Percentiles rank a stretch among this genome's conserved stretches.
These are phyloP conservation scores for Aspergillus ellipticus DNA, from an alignment of 495 filamentous ascomycete species.

Conservation along the genomic window DNA sequence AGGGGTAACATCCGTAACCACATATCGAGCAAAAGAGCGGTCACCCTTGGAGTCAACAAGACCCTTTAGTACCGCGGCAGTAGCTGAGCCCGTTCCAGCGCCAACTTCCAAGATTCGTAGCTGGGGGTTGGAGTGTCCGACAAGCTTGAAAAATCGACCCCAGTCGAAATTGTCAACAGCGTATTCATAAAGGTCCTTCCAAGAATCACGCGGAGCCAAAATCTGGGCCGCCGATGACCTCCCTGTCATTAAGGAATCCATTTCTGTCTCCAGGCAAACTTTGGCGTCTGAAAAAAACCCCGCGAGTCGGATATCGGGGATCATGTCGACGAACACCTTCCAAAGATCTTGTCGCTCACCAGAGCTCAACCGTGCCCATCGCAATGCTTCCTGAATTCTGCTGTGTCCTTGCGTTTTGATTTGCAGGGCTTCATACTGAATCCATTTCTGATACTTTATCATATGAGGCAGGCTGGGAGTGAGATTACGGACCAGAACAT, in stretches of 20 bases:
- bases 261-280: background rate
- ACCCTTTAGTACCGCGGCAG: constrained; percentile 41
- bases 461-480: background rate
- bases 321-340: background rate
- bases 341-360: background rate
- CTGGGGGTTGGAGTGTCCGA: background rate
- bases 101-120: background rate
- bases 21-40: background rate
- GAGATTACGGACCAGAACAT: background rate
- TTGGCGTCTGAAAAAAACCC: background rate
- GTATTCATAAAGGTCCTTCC: background rate
- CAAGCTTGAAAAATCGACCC: background rate
- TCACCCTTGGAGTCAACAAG: constrained; percentile 10
- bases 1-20: constrained; percentile 8
- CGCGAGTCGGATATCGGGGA: background rate
- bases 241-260: background rate
- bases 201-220: background rate
- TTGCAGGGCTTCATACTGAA: background rate
- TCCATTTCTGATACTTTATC: background rate
- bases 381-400: background rate
- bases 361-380: background rate
- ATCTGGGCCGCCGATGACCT: background rate
- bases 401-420: background rate
- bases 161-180: background rate
- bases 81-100: constrained; percentile 17